These are phyloP conservation scores for Kazachstania taianensis DNA, from an alignment of 805 yeast genomes.

Conservation along the genomic window DNA sequence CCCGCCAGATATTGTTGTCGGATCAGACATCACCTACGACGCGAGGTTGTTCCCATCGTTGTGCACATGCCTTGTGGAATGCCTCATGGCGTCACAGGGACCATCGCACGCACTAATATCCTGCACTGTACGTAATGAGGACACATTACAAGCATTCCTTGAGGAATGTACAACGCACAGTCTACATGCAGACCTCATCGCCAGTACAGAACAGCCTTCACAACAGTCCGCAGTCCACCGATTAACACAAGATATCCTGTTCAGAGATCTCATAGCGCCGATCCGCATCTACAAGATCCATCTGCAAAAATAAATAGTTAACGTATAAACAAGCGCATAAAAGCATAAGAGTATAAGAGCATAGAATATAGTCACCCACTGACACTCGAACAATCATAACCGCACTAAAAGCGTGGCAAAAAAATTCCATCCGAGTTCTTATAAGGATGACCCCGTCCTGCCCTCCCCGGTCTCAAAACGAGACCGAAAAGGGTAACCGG, in stretches of 20 bases:
- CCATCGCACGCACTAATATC: slow-evolving; percentile 37
- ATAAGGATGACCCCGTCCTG: slow-evolving; percentile 12
- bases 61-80: slow-evolving; percentile 34
- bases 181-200: slow-evolving; percentile 6
- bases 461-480: neutral
- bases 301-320: neutral
- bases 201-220: neutral
- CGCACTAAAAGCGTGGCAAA: neutral
- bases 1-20: slow-evolving; percentile 41
- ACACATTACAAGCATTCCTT: slow-evolving; percentile 39
- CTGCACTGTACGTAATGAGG: slow-evolving; percentile 63
- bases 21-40: slow-evolving; percentile 85
- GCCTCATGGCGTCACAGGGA: slow-evolving; percentile 7
- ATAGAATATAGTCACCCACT: slow-evolving; percentile 23
- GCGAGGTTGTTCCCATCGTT: slow-evolving; percentile 45
- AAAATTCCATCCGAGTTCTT: slow-evolving; percentile 30
- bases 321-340: too few species aligned
- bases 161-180: slow-evolving; percentile 18
- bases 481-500: neutral
- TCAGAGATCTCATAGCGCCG: slow-evolving; percentile 16
- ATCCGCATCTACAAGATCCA: slow-evolving; percentile 11
- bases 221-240: neutral
- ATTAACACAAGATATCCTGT: too few species aligned
- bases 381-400: slow-evolving; percentile 30
- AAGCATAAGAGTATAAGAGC: neutral